Base-by-base conservation (phyloP, 495 filamentous ascomycete genomes). In the Parachaetomium inaequale region DNA sequence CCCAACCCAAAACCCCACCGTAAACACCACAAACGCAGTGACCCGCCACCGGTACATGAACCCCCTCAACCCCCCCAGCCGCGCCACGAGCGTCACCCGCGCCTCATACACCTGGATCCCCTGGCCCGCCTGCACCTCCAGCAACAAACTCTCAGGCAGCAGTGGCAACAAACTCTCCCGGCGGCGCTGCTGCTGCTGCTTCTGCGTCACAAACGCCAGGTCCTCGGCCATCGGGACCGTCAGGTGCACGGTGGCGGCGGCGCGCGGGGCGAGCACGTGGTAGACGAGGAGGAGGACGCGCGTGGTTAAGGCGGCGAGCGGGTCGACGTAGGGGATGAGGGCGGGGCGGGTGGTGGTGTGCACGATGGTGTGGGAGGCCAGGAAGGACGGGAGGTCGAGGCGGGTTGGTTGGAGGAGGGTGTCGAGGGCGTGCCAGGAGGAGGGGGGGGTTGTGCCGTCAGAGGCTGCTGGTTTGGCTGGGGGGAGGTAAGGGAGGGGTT, bases 11-110 rank as follows among this genome's bases (percentile, higher is more conserved):
- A 97, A 96, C 28, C 82, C 47, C 4, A 69, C 74, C 4, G 84
- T 89, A 57, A 88, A 88, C 2, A 88, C 63, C 0, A 89, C 42
- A 63, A 91, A 91, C 12, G 85, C 84, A 1, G 85, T 70, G 31
- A 93, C 61, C 38, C 87, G 85, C 75, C 91, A 87, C 25, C 88
- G 83, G 63, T 91, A 93, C 90, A 98, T 96, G 29, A 91, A 67
- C 87, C 89, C 93, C 59, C 88, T 82, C 62, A 97, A 67, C 0
- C 93, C 94, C 23, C 79, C 76, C 61, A 97, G 85, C 46, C 82
- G 79, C 2, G 94, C 92, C 14, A 76, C 80, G 25, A 98, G 84
- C 17, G 79, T 80, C 49, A 96, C 81, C 19, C 70, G 75, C 1
- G 85, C 87, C 14, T 78, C 75, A 68, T 97, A 98, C 12, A 96